These are phyloP conservation scores for Spiromastix sp. DNA, from an alignment of 2,329 filamentous ascomycete species.

Conservation along the genomic window DNA sequence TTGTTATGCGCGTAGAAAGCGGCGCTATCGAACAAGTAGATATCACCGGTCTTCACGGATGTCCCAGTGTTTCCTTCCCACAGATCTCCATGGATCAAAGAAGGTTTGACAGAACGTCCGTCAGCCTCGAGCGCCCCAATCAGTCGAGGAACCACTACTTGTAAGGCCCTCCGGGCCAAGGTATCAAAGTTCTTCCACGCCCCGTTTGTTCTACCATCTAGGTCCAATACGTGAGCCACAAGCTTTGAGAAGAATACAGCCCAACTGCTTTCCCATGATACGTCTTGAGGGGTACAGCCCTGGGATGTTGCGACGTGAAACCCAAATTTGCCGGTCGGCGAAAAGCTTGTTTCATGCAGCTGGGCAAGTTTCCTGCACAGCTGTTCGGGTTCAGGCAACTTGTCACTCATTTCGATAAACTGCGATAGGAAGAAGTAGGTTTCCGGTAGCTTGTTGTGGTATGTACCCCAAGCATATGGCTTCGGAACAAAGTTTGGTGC, in stretches of 20 bases:
- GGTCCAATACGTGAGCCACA: slow-evolving; percentile 21
- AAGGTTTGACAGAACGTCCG: slow-evolving; percentile 32
- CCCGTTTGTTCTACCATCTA: slow-evolving; percentile 16
- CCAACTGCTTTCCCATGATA: slow-evolving; percentile 30
- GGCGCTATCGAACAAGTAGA: slow-evolving; percentile 28
- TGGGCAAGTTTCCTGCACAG: slow-evolving; percentile 17
- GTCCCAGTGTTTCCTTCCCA: slow-evolving; percentile 33
- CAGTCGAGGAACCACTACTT: slow-evolving; percentile 37
- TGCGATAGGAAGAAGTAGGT: slow-evolving; percentile 35
- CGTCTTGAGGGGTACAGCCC: slow-evolving; percentile 19
- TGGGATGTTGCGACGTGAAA: slow-evolving; percentile 18
- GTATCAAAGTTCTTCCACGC: slow-evolving; percentile 13
- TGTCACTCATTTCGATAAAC: slow-evolving; percentile 28
- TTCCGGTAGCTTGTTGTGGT: slow-evolving; percentile 17
- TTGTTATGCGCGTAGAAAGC: slow-evolving; percentile 34
- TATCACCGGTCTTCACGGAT: slow-evolving; percentile 17
- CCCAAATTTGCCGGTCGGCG: slow-evolving; percentile 23
- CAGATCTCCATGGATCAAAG: slow-evolving; percentile 35
- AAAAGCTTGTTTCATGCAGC: slow-evolving; percentile 22
- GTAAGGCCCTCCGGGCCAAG: slow-evolving; percentile 22
- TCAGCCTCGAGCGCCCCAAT: slow-evolving; percentile 33
- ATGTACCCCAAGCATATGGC: slow-evolving; percentile 33
- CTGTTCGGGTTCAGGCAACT: slow-evolving; percentile 18
- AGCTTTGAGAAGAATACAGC: slow-evolving; percentile 27
- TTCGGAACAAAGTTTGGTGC: slow-evolving; percentile 29